A percentile compares a stretch with the other conserved stretches of the same genome.
phyloP scores from a whole-genome alignment of 371 early-diverging fungal species.

The Umbelopsis sp. region DNA sequence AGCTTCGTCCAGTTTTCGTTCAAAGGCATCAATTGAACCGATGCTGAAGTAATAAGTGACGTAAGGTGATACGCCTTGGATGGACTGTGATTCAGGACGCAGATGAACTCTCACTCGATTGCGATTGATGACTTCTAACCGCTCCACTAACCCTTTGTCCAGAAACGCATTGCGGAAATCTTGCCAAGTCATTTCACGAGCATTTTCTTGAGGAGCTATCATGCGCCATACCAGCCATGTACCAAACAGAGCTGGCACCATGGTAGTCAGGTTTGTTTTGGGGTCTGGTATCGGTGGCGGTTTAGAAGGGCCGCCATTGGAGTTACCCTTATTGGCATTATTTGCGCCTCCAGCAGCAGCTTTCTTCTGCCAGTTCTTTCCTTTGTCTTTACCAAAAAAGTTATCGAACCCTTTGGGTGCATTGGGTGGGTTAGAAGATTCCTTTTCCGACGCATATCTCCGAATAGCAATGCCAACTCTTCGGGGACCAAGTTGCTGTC shows the following conservation, averaged over 20 bases:
- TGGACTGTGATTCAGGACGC: slow-evolving; percentile 64
- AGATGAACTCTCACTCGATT: slow-evolving; percentile 81
- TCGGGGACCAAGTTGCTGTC: background rate
- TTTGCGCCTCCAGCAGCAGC: slow-evolving; percentile 28
- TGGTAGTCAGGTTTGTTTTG: slow-evolving; percentile 41
- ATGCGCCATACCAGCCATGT: slow-evolving; percentile 56
- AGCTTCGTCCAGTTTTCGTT: slow-evolving; percentile 84
- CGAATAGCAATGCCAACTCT: background rate
- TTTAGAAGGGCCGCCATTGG: slow-evolving; percentile 35
- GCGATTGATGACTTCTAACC: slow-evolving; percentile 85
- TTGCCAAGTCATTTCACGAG: slow-evolving; percentile 87
- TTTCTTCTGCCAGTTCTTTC: slow-evolving; percentile 23
- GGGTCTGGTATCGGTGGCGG: slow-evolving; percentile 31
- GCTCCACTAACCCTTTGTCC: slow-evolving; percentile 91
- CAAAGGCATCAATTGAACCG: slow-evolving; percentile 94
- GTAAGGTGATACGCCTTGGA: slow-evolving; percentile 33
- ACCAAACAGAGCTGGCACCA: slow-evolving; percentile 54
- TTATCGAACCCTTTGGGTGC: slow-evolving; percentile 51
- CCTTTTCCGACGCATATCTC: slow-evolving; percentile 14
- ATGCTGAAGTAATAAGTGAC: slow-evolving; percentile 80
- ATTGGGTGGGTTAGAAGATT: slow-evolving; percentile 3
- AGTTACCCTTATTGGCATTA: slow-evolving; percentile 31
- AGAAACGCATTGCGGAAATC: slow-evolving; percentile 89
- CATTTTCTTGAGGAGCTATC: slow-evolving; percentile 46
- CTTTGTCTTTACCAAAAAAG: slow-evolving; percentile 40